Percentiles rank a stretch among this genome's conserved stretches.
phyloP scores from a whole-genome alignment of 2,329 filamentous ascomycete species.

The Aspergillus sp. region DNA sequence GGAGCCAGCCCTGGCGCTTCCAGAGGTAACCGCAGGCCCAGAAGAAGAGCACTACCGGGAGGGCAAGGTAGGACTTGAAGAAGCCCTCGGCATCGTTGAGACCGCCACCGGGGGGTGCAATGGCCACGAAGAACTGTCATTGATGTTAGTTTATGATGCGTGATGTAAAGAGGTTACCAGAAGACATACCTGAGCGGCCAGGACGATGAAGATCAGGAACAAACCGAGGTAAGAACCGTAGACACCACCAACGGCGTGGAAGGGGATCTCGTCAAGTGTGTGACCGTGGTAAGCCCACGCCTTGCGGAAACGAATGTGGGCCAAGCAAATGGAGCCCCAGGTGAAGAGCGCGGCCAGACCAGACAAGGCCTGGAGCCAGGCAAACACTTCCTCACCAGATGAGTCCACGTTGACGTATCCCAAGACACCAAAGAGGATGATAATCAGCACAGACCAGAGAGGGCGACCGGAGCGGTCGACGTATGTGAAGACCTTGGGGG shows the following conservation, averaged over 20 bases:
- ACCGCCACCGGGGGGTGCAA: conserved; percentile 24
- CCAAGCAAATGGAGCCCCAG: conserved; percentile 68
- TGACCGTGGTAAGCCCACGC: conserved; percentile 65
- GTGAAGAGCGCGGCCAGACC: conserved; percentile 67
- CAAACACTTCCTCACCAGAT: conserved; percentile 59
- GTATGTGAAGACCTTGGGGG: conserved; percentile 50
- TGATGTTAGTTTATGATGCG: background rate
- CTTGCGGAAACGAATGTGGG: conserved; percentile 69
- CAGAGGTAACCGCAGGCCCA: conserved; percentile 57
- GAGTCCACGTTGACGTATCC: conserved; percentile 48
- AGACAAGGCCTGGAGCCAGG: conserved; percentile 68
- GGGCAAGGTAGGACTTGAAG: conserved; percentile 54
- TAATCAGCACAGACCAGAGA: conserved; percentile 45
- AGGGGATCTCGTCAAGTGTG: conserved; percentile 68
- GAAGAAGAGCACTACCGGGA: conserved; percentile 46
- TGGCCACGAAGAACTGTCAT: conserved; percentile 42
- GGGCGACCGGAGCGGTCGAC: conserved; percentile 53
- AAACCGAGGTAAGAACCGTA: conserved; percentile 67
- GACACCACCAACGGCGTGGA: conserved; percentile 63
- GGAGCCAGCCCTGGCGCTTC: conserved; percentile 67
- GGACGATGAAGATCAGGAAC: conserved; percentile 57
- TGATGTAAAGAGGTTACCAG: background rate
- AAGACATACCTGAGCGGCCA: conserved; percentile 47
- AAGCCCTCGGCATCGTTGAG: conserved; percentile 46
- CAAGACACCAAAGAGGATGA: conserved; percentile 46